phyloP scores from a whole-genome alignment of 352 stramenopile genomes.

The Pythium oligandrum region DNA sequence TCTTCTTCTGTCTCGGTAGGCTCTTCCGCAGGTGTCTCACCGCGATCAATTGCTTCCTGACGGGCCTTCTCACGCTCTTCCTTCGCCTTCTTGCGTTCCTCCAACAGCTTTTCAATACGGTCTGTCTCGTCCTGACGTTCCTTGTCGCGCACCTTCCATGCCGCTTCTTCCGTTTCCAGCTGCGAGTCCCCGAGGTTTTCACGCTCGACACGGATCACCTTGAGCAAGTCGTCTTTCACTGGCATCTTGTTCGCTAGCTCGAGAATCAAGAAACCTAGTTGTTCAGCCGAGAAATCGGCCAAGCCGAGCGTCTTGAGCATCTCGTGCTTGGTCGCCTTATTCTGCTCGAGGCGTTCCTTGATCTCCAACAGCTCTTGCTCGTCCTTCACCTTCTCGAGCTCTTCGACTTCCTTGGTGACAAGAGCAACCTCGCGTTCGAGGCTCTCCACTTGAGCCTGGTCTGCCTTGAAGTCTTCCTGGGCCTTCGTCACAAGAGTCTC shows the following conservation, averaged over 20 bases:
- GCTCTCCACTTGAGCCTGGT: constrained; percentile 15
- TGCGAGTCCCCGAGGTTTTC: constrained; percentile 36
- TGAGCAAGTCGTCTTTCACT: constrained; percentile 49
- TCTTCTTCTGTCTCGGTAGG: constrained; percentile 29
- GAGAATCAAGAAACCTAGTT: constrained; percentile 57
- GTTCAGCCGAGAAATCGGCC: constrained; percentile 43
- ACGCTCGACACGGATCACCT: constrained; percentile 44
- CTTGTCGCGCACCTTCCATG: constrained; percentile 45
- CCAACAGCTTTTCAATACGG: constrained; percentile 49
- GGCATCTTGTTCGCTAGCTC: constrained; percentile 41
- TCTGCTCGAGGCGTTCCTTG: constrained; percentile 21
- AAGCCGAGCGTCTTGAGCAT: constrained; percentile 60
- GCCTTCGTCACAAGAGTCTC: constrained; percentile 26
- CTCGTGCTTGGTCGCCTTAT: constrained; percentile 28
- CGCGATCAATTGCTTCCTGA: constrained; percentile 18
- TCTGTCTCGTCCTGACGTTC: constrained; percentile 41
- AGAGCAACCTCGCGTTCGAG: constrained; percentile 20
- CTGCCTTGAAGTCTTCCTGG: constrained; percentile 21
- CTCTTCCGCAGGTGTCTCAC: constrained; percentile 16
- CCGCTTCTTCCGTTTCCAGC: constrained; percentile 49
- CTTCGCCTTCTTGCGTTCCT: constrained; percentile 34
- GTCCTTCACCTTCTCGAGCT: constrained; percentile 50
- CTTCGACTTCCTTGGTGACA: constrained; percentile 29
- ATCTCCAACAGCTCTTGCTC: constrained; percentile 29
- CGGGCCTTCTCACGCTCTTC: constrained; percentile 18